Evolutionary conservation across 441 rosid genomes (phyloP).

Genomic region (Omphalea diandra): DNA sequence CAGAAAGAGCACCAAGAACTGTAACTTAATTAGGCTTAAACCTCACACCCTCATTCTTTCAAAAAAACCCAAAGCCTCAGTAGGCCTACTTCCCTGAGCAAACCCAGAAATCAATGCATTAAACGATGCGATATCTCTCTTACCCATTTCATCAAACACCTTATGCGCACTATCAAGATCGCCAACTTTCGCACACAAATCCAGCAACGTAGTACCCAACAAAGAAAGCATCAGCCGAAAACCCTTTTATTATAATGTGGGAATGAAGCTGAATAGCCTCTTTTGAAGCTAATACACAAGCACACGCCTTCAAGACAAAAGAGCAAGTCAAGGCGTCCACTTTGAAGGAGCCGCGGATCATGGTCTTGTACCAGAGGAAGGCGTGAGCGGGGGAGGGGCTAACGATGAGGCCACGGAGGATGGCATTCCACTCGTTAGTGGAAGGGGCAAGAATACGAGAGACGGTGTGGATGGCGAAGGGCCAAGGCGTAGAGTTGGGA

Average conservation of each 20-base stretch:
- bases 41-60: constrained; percentile 49
- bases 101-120: constrained; percentile 82
- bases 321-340: constrained; percentile 84
- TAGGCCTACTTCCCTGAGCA: constrained; percentile 57
- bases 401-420: constrained; percentile 68
- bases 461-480: constrained; percentile 56
- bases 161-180: constrained; percentile 44
- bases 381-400: constrained; percentile 54
- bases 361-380: constrained; percentile 54
- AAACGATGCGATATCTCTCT: constrained; percentile 73
- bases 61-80: constrained; percentile 61
- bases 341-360: constrained; percentile 41
- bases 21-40: constrained; percentile 59
- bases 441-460: constrained; percentile 51
- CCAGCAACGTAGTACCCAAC: constrained; percentile 71
- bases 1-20: constrained; percentile 73
- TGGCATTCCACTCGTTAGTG: constrained; percentile 82
- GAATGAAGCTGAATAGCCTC: constrained; percentile 60
- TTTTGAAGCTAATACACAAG: constrained; percentile 47
- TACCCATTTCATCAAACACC: constrained; percentile 71
- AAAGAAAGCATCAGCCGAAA: constrained; percentile 62
- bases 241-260: constrained; percentile 49
- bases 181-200: constrained; percentile 64
- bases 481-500: constrained; percentile 72
- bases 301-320: constrained; percentile 77